Evolutionary conservation across 179 eudicot genomes (phyloP).

Genomic region (Drosera spatulata): DNA sequence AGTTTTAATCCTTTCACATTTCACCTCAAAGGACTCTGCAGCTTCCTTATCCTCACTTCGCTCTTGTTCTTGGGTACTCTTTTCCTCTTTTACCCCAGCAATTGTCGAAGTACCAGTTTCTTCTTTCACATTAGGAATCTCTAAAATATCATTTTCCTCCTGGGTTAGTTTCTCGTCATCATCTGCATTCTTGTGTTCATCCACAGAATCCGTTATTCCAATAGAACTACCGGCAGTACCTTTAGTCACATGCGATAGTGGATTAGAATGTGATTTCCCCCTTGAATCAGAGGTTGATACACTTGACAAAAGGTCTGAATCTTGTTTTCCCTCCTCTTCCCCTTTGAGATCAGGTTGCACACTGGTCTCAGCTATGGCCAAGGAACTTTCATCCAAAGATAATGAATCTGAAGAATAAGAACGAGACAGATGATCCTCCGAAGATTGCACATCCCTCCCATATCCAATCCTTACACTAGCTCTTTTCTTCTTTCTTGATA

Average conservation of each 20-base stretch:
- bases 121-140: too few relatives aligned
- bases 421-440: slow-evolving; percentile 20
- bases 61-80: slow-evolving; percentile 9
- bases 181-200: slow-evolving; percentile 10
- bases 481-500: slow-evolving; percentile 56
- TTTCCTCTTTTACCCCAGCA: slow-evolving; percentile 10
- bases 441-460: slow-evolving; percentile 36
- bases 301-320: slow-evolving; percentile 4
- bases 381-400: slow-evolving; percentile 8
- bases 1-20: slow-evolving; percentile 35
- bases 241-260: slow-evolving; percentile 7
- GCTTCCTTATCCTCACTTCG: slow-evolving; percentile 12
- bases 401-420: slow-evolving; percentile 10
- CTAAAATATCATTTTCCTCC: slow-evolving; percentile 2
- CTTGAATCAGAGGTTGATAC: slow-evolving; percentile 8
- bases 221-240: slow-evolving; percentile 3
- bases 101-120: neutral
- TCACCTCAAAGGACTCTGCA: slow-evolving; percentile 20
- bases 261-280: slow-evolving; percentile 7
- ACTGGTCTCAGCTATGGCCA: slow-evolving; percentile 3
- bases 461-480: slow-evolving; percentile 64
- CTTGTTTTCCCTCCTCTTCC: slow-evolving; percentile 11
- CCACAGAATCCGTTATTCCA: slow-evolving; percentile 4
- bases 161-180: slow-evolving; percentile 1
- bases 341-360: slow-evolving; percentile 5